These are phyloP conservation scores for Phytopythium cucurbitacearum DNA, from an alignment of 352 stramenopile species.

Conservation along the genomic window DNA sequence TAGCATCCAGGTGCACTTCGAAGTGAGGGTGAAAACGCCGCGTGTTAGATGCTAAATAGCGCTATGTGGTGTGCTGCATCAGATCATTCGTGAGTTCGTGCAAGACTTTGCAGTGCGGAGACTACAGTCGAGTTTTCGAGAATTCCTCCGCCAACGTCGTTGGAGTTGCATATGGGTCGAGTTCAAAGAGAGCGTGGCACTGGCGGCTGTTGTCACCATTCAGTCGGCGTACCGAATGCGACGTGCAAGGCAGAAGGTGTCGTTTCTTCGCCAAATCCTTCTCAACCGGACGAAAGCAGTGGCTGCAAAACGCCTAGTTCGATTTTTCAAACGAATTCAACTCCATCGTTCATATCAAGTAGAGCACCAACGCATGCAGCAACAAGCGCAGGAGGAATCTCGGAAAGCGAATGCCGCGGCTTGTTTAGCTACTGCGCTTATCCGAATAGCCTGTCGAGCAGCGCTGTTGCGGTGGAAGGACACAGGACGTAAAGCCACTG, in stretches of 20 bases:
- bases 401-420: too few species aligned
- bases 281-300: slow-evolving; percentile 10
- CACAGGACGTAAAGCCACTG: too few species aligned
- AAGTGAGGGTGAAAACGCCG: not conserved
- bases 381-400: too few species aligned
- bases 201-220: slow-evolving; percentile 41
- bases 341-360: too few species aligned
- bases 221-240: slow-evolving; percentile 38
- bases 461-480: too few species aligned
- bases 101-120: slow-evolving; percentile 31
- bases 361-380: too few species aligned
- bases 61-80: not conserved
- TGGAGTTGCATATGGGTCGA: slow-evolving; percentile 36
- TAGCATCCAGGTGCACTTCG: slow-evolving; percentile 33
- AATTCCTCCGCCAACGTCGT: slow-evolving; percentile 24
- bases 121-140: slow-evolving; percentile 31
- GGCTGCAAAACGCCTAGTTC: slow-evolving; percentile 19
- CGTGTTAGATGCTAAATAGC: not conserved
- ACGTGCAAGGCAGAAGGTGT: slow-evolving; percentile 12
- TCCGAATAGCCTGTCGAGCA: too few species aligned
- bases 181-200: slow-evolving; percentile 33
- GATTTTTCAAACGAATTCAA: slow-evolving; percentile 20
- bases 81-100: slow-evolving; percentile 48
- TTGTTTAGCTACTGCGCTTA: too few species aligned
- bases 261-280: slow-evolving; percentile 21